A percentile compares a stretch with the other conserved stretches of the same genome.
phyloP scores from a whole-genome alignment of 2,329 filamentous ascomycete species.

The Calonectria crousiana region DNA sequence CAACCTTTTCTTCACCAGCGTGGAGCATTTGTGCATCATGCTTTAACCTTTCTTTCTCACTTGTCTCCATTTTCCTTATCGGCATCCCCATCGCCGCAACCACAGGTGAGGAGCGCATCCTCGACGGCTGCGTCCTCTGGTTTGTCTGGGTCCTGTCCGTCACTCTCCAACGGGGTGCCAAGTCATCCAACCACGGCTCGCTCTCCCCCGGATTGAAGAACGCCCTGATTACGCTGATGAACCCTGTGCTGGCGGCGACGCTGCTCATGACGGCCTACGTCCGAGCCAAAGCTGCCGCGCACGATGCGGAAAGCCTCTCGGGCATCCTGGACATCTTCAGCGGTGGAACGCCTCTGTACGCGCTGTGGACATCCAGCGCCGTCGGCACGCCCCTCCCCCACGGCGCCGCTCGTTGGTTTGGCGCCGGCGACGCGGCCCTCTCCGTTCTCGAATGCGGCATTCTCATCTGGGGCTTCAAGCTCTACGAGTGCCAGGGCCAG shows the following conservation, averaged over 20 bases:
- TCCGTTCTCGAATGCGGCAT: constrained; percentile 65
- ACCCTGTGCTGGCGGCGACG: constrained; percentile 62
- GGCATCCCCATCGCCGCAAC: constrained; percentile 56
- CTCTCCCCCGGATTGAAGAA: constrained; percentile 39
- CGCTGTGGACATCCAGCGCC: constrained; percentile 48
- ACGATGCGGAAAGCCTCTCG: constrained; percentile 45
- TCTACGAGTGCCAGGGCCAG: constrained; percentile 62
- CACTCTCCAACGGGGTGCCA: constrained; percentile 53
- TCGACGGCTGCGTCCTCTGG: constrained; percentile 62
- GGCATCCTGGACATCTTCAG: constrained; percentile 47
- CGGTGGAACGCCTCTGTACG: constrained; percentile 50
- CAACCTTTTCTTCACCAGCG: not conserved
- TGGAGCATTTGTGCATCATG: constrained; percentile 39
- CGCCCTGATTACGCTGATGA: constrained; percentile 56
- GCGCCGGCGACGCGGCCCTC: constrained; percentile 62
- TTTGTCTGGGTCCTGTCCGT: constrained; percentile 62
- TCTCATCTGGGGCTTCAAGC: constrained; percentile 65
- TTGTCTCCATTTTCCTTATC: constrained; percentile 50
- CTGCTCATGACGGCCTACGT: constrained; percentile 59
- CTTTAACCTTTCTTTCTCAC: constrained; percentile 44
- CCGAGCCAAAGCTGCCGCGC: constrained; percentile 51
- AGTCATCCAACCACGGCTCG: constrained; percentile 26
- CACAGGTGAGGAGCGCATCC: constrained; percentile 50
- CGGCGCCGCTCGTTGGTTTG: constrained; percentile 49
- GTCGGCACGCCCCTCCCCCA: constrained; percentile 18